Conservation (phyloP, 177 flowering plant genomes). For the Vitis hybrid region DNA sequence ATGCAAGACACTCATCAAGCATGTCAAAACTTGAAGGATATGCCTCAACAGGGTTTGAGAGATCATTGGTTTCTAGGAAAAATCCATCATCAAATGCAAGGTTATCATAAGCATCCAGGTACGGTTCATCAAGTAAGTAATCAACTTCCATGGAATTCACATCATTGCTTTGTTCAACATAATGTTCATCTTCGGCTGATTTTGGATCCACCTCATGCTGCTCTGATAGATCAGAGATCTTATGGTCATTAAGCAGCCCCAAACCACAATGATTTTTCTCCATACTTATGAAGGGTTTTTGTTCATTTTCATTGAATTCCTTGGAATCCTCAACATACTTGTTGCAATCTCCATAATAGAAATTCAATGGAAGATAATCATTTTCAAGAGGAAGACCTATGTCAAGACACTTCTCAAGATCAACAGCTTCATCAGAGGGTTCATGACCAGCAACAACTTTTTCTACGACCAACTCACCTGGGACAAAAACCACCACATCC, state of each 20-base stretch:
- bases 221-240: constrained; percentile 22
- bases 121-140: constrained; percentile 29
- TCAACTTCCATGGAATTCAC: constrained; percentile 23
- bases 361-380: constrained; percentile 20
- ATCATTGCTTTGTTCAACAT: constrained; percentile 31
- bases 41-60: constrained; percentile 28
- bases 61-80: constrained; percentile 57
- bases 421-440: constrained; percentile 26
- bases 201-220: constrained; percentile 20
- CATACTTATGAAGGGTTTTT: constrained; percentile 19
- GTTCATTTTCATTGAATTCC: constrained; percentile 14
- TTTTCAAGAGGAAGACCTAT: constrained; percentile 19
- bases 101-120: constrained; percentile 31
- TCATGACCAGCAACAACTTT: constrained; percentile 27
- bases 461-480: constrained; percentile 19
- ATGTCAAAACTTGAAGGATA: constrained; percentile 38
- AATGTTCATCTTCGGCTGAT: constrained; percentile 33
- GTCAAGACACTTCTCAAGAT: constrained; percentile 39
- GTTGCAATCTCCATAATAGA: constrained; percentile 26
- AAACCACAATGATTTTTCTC: constrained; percentile 12
- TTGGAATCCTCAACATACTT: constrained; percentile 22
- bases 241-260: constrained; percentile 25
- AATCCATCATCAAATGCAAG: constrained; percentile 31
- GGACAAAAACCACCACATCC: constrained; percentile 22
- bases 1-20: constrained; percentile 56